phyloP scores from a whole-genome alignment of 208 protist species.

The Naegleria lovaniensis region DNA sequence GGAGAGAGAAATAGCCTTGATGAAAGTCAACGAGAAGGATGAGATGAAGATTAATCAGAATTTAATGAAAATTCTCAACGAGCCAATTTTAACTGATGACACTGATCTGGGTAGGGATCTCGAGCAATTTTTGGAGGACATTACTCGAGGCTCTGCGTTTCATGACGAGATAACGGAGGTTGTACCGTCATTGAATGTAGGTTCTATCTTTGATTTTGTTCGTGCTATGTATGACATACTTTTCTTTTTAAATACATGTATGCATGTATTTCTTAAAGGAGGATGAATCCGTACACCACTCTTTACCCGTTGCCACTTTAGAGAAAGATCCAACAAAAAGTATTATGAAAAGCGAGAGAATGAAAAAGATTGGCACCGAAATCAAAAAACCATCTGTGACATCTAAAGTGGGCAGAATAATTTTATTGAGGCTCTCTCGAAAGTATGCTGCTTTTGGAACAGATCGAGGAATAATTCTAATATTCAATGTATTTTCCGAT shows the following conservation, averaged over 20 bases:
- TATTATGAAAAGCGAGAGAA: not conserved
- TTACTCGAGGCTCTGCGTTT: not conserved
- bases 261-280: too few species aligned
- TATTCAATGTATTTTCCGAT: not conserved
- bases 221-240: too few species aligned
- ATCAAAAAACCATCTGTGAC: not conserved
- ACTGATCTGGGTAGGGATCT: not conserved
- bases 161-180: too few species aligned
- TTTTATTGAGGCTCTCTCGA: not conserved
- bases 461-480: not conserved
- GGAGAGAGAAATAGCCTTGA: not conserved
- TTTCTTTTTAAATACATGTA: too few species aligned
- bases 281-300: too few species aligned
- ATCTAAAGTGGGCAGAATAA: not conserved
- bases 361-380: not conserved
- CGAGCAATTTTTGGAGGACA: not conserved
- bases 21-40: not conserved
- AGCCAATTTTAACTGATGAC: not conserved
- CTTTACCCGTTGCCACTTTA: too few species aligned
- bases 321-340: not conserved
- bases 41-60: not conserved
- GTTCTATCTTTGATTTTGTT: too few species aligned
- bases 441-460: slow-evolving; percentile 1
- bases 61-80: not conserved
- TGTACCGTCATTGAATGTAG: too few species aligned